Percentiles rank a stretch among this genome's conserved stretches.
Conservation (phyloP, 164 flowering plant species). For the Macadamia integrifolia region DNA sequence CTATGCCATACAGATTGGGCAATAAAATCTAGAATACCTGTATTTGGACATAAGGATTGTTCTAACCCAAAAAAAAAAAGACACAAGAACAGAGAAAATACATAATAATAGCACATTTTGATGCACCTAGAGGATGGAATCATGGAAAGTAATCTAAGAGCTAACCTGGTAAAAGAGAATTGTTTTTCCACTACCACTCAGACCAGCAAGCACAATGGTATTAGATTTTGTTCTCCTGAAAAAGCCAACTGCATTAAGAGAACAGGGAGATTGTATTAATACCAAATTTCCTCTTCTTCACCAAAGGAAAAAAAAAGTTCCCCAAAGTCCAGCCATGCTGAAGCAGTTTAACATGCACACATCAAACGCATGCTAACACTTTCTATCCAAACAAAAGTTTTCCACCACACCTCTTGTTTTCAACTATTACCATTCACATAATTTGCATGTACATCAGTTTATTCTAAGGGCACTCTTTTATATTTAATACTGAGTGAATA, state of each 20-base stretch:
- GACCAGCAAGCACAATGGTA: conserved; percentile 72
- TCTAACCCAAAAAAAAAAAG: too few relatives aligned
- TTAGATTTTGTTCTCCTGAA: conserved; percentile 54
- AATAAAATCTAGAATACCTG: too few relatives aligned
- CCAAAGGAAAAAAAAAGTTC: background rate
- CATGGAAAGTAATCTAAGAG: background rate
- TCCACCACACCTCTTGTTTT: background rate
- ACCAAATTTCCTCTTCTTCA: background rate
- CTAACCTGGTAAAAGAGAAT: conserved; percentile 75
- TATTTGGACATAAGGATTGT: too few relatives aligned
- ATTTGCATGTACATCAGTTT: background rate
- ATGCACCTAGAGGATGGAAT: background rate
- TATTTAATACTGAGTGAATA: too few relatives aligned
- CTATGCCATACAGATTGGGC: too few relatives aligned
- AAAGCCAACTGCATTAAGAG: conserved; percentile 49
- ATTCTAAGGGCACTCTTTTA: too few relatives aligned
- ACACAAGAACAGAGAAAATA: too few relatives aligned
- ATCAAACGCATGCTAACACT: too few relatives aligned
- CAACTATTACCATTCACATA: background rate
- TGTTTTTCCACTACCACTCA: conserved; percentile 90
- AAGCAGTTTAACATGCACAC: too few relatives aligned
- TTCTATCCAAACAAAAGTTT: background rate
- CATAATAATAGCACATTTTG: too few relatives aligned
- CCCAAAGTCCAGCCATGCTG: background rate
- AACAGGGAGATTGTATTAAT: conserved; percentile 2